Percentiles rank a stretch among this genome's conserved stretches.
These are phyloP conservation scores for Ceratocystis ficicola DNA, from an alignment of 2,329 filamentous ascomycete genomes.

Conservation along the genomic window DNA sequence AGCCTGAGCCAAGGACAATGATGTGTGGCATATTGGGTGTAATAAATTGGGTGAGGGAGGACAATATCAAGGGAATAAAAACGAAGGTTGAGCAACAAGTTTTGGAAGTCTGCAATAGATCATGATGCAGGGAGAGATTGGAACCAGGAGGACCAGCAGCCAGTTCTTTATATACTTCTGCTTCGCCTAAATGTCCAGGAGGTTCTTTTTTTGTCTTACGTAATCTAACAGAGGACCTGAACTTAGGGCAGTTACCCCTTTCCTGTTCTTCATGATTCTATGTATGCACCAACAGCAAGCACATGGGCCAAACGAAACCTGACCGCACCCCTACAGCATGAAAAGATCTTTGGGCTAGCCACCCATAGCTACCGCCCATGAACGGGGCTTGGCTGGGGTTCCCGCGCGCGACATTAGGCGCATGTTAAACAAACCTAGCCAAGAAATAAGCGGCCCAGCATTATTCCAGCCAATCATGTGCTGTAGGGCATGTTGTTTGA, in stretches of 20 bases:
- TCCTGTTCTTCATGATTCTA: background rate
- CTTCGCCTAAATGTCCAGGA: background rate
- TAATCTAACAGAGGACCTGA: background rate
- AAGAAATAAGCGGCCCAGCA: background rate
- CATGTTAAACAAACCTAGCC: background rate
- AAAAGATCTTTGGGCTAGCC: background rate
- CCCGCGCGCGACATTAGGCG: background rate
- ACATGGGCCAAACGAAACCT: background rate
- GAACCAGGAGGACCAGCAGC: background rate
- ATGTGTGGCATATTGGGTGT: slow-evolving; percentile 31
- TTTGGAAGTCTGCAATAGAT: background rate
- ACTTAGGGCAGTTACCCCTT: background rate
- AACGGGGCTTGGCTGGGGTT: background rate
- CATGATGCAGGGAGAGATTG: background rate
- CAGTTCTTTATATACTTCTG: background rate
- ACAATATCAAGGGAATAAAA: background rate
- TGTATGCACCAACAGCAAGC: background rate
- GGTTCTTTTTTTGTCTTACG: background rate
- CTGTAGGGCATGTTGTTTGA: background rate
- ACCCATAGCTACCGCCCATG: background rate
- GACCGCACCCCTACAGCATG: background rate
- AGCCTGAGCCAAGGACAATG: slow-evolving; percentile 40
- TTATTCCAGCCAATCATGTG: background rate
- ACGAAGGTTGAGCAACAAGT: background rate
- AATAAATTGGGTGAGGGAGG: background rate